Evolutionary conservation across 2,329 filamentous ascomycete species (phyloP).

Genomic region (Rosellinia necatrix): DNA sequence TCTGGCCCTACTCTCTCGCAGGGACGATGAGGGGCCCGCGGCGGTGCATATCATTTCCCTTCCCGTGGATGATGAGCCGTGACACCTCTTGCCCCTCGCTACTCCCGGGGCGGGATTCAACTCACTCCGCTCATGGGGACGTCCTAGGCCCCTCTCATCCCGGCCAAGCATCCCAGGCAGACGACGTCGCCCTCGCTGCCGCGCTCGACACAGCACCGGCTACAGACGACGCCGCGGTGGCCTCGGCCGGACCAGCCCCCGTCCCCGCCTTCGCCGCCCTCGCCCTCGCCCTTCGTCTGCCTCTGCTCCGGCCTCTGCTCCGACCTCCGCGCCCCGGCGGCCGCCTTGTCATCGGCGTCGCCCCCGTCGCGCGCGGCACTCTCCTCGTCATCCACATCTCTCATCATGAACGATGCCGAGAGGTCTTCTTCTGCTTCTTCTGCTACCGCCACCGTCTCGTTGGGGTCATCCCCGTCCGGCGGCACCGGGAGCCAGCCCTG

Average conservation of each 20-base stretch:
- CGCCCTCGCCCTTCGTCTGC: slow-evolving; percentile 33
- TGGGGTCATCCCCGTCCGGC: neutral
- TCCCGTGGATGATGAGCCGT: too few relatives aligned
- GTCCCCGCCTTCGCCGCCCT: slow-evolving; percentile 45
- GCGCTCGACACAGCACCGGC: slow-evolving; percentile 69
- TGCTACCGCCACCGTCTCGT: slow-evolving; percentile 24
- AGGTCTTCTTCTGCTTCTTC: slow-evolving; percentile 41
- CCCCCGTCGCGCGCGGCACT: slow-evolving; percentile 15
- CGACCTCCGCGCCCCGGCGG: too few relatives aligned
- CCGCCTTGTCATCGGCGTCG: slow-evolving; percentile 1
- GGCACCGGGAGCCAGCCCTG: slow-evolving; percentile 50
- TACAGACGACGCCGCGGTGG: slow-evolving; percentile 64
- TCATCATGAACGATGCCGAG: slow-evolving; percentile 55
- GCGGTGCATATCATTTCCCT: neutral
- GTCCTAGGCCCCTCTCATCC: slow-evolving; percentile 46
- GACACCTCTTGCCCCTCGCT: too few relatives aligned
- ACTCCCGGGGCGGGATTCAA: neutral
- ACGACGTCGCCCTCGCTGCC: slow-evolving; percentile 68
- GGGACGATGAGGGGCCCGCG: too few relatives aligned
- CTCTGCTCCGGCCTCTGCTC: slow-evolving; percentile 21
- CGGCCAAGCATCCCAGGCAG: slow-evolving; percentile 65
- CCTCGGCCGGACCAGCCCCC: slow-evolving; percentile 42
- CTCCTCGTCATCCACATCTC: slow-evolving; percentile 49
- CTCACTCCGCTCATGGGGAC: slow-evolving; percentile 7
- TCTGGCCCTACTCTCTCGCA: too few relatives aligned